Conservation (phyloP, 2,329 filamentous ascomycete species). For the Pseudocercospora macadamiae region DNA sequence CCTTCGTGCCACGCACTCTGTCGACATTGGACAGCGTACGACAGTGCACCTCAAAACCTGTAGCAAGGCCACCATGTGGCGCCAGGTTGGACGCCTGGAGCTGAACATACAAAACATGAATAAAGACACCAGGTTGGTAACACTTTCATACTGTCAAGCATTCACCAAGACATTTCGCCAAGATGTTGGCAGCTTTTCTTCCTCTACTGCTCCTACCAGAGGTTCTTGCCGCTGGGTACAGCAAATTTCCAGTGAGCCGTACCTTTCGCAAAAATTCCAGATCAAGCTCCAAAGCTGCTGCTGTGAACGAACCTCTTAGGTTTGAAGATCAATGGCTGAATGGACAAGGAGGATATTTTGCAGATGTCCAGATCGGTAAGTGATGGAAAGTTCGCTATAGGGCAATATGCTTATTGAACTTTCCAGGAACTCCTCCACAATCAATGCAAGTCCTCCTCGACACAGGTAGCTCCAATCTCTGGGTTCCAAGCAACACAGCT, state of each 20-base stretch:
- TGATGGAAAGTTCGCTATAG: background rate
- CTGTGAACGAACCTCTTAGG: background rate
- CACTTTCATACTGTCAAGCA: background rate
- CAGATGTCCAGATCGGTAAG: background rate
- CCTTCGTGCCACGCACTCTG: background rate
- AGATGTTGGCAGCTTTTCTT: background rate
- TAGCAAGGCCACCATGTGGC: slow-evolving; percentile 2
- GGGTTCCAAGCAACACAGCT: background rate
- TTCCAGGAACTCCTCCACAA: background rate
- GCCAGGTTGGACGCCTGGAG: background rate
- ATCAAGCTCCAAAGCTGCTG: background rate
- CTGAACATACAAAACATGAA: slow-evolving; percentile 3
- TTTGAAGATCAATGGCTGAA: slow-evolving; percentile 2
- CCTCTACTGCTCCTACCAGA: background rate
- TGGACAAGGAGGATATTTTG: background rate
- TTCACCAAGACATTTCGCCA: background rate
- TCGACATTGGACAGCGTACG: background rate
- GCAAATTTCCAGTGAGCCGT: background rate
- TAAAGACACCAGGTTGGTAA: background rate
- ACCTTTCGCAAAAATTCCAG: background rate
- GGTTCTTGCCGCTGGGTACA: background rate
- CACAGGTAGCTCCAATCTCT: background rate
- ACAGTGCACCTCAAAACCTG: background rate
- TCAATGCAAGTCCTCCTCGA: background rate
- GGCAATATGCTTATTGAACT: background rate